Conservation (phyloP, 129 eudicot species). For the Ambrosia artemisiifolia region DNA sequence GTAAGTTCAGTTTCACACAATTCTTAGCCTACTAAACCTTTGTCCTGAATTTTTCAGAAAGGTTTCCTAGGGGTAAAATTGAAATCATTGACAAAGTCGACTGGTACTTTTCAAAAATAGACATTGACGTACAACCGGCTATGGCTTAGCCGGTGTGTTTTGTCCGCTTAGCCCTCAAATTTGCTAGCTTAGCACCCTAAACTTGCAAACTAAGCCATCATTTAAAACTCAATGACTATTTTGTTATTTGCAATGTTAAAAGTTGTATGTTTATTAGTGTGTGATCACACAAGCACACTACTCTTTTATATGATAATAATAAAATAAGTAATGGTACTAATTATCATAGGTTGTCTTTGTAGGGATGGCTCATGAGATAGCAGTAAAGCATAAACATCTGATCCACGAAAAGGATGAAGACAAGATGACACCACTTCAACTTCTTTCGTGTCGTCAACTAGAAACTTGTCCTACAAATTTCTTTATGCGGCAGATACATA, state of each 20-base stretch:
- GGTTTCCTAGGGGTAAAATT: no score
- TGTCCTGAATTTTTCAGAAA: no score
- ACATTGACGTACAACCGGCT: no score
- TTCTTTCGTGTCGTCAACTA: slow-evolving; percentile 32
- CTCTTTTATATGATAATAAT: neutral
- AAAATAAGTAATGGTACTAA: neutral
- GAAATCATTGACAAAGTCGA: no score
- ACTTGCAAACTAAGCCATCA: no score
- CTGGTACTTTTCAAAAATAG: no score
- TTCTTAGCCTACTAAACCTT: no score
- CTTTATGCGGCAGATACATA: neutral
- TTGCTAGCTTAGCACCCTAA: no score
- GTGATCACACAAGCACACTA: neutral
- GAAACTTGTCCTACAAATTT: neutral
- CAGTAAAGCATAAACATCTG: slow-evolving; percentile 22
- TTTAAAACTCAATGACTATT: no score
- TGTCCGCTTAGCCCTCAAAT: no score
- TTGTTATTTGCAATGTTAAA: no score
- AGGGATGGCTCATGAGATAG: slow-evolving; percentile 41
- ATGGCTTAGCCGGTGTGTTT: no score
- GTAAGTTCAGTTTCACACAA: slow-evolving; percentile 13
- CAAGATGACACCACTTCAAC: slow-evolving; percentile 42
- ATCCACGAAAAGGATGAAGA: slow-evolving; percentile 28
- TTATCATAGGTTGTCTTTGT: neutral
- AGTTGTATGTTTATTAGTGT: neutral